A percentile compares a stretch with the other conserved stretches of the same genome.
Conservation (phyloP, 2,329 filamentous ascomycete species). For the Chrysoporthe deuterocubensis region DNA sequence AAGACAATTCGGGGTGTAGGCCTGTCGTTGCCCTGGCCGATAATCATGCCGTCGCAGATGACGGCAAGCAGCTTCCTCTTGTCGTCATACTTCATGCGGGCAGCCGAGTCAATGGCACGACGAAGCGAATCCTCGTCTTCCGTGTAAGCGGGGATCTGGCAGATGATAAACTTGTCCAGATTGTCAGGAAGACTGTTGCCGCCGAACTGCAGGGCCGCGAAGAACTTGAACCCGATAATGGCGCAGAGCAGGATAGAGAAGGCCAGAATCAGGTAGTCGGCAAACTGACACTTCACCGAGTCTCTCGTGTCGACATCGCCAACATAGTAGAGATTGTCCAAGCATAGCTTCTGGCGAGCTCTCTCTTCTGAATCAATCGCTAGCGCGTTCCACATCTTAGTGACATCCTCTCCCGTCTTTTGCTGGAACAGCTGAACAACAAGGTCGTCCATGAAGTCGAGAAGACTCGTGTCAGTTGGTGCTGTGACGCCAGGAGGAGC, state of each 20-base stretch:
- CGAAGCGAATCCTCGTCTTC: constrained; percentile 97
- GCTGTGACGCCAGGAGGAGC: constrained; percentile 56
- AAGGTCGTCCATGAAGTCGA: constrained; percentile 78
- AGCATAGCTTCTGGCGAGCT: constrained; percentile 74
- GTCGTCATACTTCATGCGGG: constrained; percentile 95
- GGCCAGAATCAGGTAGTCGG: constrained; percentile 85
- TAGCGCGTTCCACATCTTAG: constrained; percentile 79
- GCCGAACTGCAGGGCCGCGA: constrained; percentile 93
- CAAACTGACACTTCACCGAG: constrained; percentile 82
- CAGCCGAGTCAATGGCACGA: constrained; percentile 94
- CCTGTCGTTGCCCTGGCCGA: constrained; percentile 95
- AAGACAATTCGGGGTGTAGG: constrained; percentile 95
- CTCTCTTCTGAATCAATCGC: constrained; percentile 60
- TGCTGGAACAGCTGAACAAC: constrained; percentile 79
- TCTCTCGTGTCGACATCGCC: constrained; percentile 90
- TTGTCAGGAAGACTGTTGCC: constrained; percentile 92
- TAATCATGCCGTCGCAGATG: constrained; percentile 98
- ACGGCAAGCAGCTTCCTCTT: constrained; percentile 95
- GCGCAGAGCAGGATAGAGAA: constrained; percentile 79
- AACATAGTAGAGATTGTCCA: constrained; percentile 94
- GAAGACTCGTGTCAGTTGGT: constrained; percentile 53
- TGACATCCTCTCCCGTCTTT: constrained; percentile 77
- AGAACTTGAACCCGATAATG: constrained; percentile 94
- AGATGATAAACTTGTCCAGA: constrained; percentile 97
- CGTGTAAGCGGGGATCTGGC: constrained; percentile 95